Base-by-base conservation (phyloP, 176 grass and related monocot species). In the Raddia distichophylla region DNA sequence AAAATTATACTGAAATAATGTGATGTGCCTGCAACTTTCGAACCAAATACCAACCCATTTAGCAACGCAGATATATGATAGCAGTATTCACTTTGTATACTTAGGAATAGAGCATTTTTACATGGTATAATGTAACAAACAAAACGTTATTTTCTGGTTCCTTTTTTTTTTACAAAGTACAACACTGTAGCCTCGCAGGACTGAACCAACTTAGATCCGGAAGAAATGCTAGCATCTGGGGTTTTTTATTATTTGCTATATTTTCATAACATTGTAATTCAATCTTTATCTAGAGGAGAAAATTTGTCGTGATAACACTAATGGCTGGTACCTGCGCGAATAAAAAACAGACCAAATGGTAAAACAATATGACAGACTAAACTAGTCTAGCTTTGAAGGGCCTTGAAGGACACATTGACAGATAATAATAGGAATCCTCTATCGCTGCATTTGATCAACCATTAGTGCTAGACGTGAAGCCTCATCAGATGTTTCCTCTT, bases 61-160 rank as follows among this genome's bases (percentile, higher is more conserved):
- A 57, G 17, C 2, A 15, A 64, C 10, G 55, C 8, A 77, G 64
- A 71, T 48, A 65, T 10, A 16, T 65, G 13, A 69, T 67, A 72
- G 53, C 34, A 10, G 67, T 3, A 20, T 17, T 77, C 40, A 59
- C 52, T 84, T 67, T 61, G 5, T 53, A 51, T 40, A 5, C 46
- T 42, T 5, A 53, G 46, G 50, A 61, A 73, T 22, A 54, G 48
- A 54, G 48, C 46, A 73, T 52, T 64, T 64, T 64, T 73, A 53
- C 10, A 74, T 18, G 52, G 72, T 50, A 77, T 44, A 73, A 44
- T 74, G 34, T 64, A 77, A 50, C 18, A 75, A 75, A 42, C 44
- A 60, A 53, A 74, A 46, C 22, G 32, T 81, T 70, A 33, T 22
- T 61, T 61, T 76, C 56, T 46, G 22, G 19, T 48, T 34, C 9